These are phyloP conservation scores for Didymella sp. DNA, from an alignment of 2,329 filamentous ascomycete genomes.

Conservation along the genomic window DNA sequence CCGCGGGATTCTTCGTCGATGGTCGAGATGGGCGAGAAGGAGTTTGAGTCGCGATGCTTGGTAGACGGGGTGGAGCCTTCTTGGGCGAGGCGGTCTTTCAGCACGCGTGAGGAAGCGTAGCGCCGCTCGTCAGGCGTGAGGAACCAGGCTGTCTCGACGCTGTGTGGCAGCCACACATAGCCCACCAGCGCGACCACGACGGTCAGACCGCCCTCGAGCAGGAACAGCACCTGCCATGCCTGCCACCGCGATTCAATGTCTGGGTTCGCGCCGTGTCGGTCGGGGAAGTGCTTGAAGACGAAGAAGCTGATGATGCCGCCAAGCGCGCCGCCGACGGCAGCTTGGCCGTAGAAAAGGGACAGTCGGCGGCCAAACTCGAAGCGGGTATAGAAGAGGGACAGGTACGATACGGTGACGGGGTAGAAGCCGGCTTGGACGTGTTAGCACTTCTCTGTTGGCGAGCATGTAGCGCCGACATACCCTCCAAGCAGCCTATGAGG, in stretches of 20 bases:
- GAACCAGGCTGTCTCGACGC: conserved; percentile 60
- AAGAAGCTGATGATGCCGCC: conserved; percentile 62
- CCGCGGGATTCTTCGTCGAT: conserved; percentile 44
- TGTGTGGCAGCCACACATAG: conserved; percentile 60
- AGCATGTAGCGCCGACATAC: conserved; percentile 27
- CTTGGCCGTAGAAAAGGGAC: conserved; percentile 64
- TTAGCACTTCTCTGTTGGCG: background rate
- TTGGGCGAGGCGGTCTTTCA: conserved; percentile 47
- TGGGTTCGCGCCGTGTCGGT: conserved; percentile 21
- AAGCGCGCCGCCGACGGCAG: conserved; percentile 63
- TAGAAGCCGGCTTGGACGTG: conserved; percentile 61
- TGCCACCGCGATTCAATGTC: conserved; percentile 44
- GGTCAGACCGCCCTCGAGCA: conserved; percentile 58
- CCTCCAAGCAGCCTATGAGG: conserved; percentile 57
- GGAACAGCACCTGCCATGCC: conserved; percentile 60
- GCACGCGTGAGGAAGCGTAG: conserved; percentile 58
- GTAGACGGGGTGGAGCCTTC: conserved; percentile 12
- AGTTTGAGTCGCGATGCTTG: conserved; percentile 25
- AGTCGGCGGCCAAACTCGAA: conserved; percentile 64
- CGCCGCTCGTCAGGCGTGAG: conserved; percentile 54
- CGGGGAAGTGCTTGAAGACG: conserved; percentile 55
- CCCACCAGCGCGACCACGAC: conserved; percentile 56
- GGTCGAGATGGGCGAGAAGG: conserved; percentile 12
- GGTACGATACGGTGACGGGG: conserved; percentile 64
- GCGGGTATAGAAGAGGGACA: conserved; percentile 65